phyloP scores from a whole-genome alignment of 129 eudicot genomes.

The carrot (Daucus carota) region DNA sequence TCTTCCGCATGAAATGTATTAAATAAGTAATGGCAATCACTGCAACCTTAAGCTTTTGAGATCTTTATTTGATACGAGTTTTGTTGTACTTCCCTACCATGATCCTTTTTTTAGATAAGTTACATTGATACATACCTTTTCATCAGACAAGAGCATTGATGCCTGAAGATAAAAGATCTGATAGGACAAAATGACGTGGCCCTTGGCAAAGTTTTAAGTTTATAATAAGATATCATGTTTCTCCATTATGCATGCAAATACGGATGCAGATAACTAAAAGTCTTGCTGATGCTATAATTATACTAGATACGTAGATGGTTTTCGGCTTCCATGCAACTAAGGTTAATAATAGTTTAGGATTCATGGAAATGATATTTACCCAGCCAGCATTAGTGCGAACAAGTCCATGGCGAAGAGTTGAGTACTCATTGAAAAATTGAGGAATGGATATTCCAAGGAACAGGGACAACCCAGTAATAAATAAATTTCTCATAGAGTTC shows the following conservation, averaged over 20 bases:
- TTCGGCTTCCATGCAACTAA: neutral
- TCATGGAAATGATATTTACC: conserved; percentile 38
- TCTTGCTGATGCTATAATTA: neutral
- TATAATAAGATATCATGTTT: neutral
- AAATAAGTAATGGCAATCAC: neutral
- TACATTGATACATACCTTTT: neutral
- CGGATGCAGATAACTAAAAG: neutral
- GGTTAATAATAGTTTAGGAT: neutral
- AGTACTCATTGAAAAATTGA: conserved; percentile 67
- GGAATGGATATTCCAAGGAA: conserved; percentile 97
- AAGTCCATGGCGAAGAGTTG: conserved; percentile 54
- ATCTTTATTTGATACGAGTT: neutral
- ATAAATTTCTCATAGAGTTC: conserved; percentile 98
- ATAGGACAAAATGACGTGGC: neutral
- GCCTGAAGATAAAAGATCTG: too few relatives aligned
- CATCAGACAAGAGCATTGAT: neutral
- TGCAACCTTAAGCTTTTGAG: neutral
- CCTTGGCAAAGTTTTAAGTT: neutral
- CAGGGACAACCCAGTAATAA: conserved; percentile 85
- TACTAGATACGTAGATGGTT: neutral
- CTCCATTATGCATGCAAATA: neutral
- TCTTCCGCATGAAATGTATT: neutral
- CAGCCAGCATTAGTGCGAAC: conserved; percentile 93
- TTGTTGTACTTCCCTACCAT: neutral
- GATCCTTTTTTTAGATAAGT: neutral